A percentile compares a stretch with the other conserved stretches of the same genome.
phyloP scores from a whole-genome alignment of 2,329 filamentous ascomycete genomes.

The Stenocarpella maydis region DNA sequence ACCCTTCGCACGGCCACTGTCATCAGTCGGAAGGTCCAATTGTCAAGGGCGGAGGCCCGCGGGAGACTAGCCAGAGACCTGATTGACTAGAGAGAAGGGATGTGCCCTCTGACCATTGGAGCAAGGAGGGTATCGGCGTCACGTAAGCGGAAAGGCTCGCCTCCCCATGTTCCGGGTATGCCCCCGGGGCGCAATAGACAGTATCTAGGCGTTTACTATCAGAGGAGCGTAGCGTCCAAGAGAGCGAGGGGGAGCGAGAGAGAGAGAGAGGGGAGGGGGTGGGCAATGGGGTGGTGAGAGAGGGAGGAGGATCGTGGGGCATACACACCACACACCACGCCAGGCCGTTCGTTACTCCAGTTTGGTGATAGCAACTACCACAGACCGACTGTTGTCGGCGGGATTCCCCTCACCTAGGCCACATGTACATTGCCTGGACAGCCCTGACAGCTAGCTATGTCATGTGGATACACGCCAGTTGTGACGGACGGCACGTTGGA shows the following conservation, averaged over 20 bases:
- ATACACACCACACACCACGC: too few relatives aligned
- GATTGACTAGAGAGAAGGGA: conserved; percentile 17
- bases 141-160: conserved; percentile 16
- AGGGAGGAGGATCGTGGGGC: neutral
- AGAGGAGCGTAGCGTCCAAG: neutral
- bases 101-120: conserved; percentile 1
- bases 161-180: conserved; percentile 4
- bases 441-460: too few relatives aligned
- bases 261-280: neutral
- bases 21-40: neutral
- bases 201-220: neutral
- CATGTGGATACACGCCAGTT: conserved; percentile 14
- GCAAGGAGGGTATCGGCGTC: conserved; percentile 11
- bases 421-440: neutral
- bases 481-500: neutral
- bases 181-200: neutral
- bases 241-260: neutral
- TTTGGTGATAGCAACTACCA: conserved; percentile 11
- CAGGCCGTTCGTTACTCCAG: neutral
- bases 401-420: conserved; percentile 17
- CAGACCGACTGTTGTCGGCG: conserved; percentile 23
- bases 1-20: conserved; percentile 19
- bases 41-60: conserved; percentile 26
- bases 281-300: neutral
- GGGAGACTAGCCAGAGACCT: conserved; percentile 13